phyloP scores from a whole-genome alignment of 129 eudicot species.

The Artemisia argyi region DNA sequence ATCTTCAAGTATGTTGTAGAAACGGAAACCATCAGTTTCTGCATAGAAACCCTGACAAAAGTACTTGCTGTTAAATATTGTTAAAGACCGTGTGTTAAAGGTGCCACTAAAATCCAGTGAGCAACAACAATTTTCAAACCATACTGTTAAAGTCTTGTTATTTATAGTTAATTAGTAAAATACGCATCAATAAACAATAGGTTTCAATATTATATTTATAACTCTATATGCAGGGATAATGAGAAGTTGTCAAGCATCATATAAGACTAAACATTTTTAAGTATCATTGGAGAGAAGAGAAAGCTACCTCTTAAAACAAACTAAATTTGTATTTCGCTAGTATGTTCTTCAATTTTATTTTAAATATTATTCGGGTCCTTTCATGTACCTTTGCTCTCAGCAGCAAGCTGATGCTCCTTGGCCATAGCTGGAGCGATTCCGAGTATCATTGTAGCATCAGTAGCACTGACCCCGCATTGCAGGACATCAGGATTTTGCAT shows the following conservation, averaged over 20 bases:
- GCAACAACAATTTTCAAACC: background rate
- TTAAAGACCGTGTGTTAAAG: background rate
- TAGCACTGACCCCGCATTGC: constrained; percentile 62
- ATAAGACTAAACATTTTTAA: too few relatives aligned
- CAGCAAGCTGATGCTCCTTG: constrained; percentile 87
- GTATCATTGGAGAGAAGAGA: too few relatives aligned
- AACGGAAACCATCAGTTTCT: constrained; percentile 98
- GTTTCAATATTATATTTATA: too few relatives aligned
- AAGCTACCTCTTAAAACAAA: too few relatives aligned
- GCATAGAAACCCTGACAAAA: constrained; percentile 73
- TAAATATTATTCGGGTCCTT: too few relatives aligned
- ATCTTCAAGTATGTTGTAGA: constrained; percentile 76
- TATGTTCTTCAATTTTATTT: too few relatives aligned
- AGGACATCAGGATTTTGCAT: constrained; percentile 52
- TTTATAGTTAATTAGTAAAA: too few relatives aligned
- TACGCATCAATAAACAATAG: too few relatives aligned
- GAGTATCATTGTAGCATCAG: constrained; percentile 90
- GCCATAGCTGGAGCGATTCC: constrained; percentile 99
- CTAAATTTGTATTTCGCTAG: too few relatives aligned
- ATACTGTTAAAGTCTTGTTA: too few relatives aligned
- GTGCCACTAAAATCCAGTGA: background rate
- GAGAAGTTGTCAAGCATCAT: too few relatives aligned
- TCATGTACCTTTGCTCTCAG: constrained; percentile 78
- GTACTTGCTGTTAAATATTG: constrained; percentile 7
- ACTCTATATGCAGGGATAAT: too few relatives aligned